These are phyloP conservation scores for Hibiscus syriacus DNA, from an alignment of 345 rosid species.

Conservation along the genomic window DNA sequence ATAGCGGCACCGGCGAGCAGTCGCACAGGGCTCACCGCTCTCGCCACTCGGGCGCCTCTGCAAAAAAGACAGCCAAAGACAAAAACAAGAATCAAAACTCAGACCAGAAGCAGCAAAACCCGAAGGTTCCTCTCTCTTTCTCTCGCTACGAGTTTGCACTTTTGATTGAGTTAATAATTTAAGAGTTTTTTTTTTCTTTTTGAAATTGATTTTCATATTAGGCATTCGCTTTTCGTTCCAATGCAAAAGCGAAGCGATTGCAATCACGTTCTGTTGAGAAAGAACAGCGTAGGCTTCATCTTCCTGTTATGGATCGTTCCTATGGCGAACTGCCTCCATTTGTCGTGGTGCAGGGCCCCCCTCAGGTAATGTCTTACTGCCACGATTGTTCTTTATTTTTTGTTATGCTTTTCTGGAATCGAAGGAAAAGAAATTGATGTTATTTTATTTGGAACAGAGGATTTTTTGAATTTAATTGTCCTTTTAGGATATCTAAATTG, in stretches of 20 bases:
- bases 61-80: slow-evolving; percentile 41
- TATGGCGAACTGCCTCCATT: slow-evolving; percentile 76
- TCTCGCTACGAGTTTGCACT: background rate
- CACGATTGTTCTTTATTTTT: background rate
- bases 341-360: slow-evolving; percentile 91
- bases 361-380: slow-evolving; percentile 42
- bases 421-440: background rate
- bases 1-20: slow-evolving; percentile 32
- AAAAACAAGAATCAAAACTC: slow-evolving; percentile 37
- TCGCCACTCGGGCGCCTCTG: slow-evolving; percentile 63
- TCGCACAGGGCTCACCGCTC: slow-evolving; percentile 64
- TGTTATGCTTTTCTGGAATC: background rate
- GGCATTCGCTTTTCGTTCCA: slow-evolving; percentile 70
- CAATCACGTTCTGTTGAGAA: slow-evolving; percentile 69
- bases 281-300: slow-evolving; percentile 76
- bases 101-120: slow-evolving; percentile 45
- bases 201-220: slow-evolving; percentile 2
- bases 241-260: slow-evolving; percentile 53
- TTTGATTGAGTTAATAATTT: background rate
- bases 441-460: background rate
- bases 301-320: slow-evolving; percentile 70
- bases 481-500: background rate
- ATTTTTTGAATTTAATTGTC: background rate
- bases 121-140: slow-evolving; percentile 38
- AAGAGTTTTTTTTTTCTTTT: background rate